These are phyloP conservation scores for Diplodia mutila DNA, from an alignment of 2,329 filamentous ascomycete genomes.

Conservation along the genomic window DNA sequence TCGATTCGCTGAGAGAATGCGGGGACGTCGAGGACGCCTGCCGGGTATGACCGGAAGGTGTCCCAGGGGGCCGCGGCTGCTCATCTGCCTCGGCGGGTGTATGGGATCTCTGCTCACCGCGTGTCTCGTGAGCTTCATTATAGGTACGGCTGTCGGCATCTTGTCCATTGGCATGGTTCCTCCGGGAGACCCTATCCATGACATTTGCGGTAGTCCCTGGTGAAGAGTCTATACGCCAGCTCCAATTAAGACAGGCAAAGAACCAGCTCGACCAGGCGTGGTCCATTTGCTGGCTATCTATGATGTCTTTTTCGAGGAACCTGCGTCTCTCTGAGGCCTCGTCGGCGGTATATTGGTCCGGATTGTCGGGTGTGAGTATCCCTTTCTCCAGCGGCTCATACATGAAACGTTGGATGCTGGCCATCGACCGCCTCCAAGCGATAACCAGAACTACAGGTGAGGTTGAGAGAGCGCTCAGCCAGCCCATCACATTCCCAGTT, in stretches of 20 bases:
- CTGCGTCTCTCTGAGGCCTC: constrained; percentile 38
- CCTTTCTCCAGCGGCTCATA: constrained; percentile 24
- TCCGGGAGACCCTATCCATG: constrained; percentile 2
- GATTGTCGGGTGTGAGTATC: constrained; percentile 23
- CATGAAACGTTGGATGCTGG: constrained; percentile 23
- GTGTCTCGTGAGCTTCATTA: not conserved
- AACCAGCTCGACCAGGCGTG: constrained; percentile 33
- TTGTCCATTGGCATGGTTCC: not conserved
- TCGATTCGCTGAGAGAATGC: constrained; percentile 34
- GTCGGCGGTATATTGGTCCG: constrained; percentile 29
- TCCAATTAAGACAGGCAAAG: constrained; percentile 36
- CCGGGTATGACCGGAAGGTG: constrained; percentile 1
- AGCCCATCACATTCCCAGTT: constrained; percentile 36
- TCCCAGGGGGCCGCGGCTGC: constrained; percentile 26
- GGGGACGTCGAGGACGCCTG: constrained; percentile 26
- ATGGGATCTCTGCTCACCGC: constrained; percentile 27
- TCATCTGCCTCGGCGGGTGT: not conserved
- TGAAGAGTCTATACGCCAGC: constrained; percentile 15
- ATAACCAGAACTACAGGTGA: constrained; percentile 15
- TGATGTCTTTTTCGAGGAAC: constrained; percentile 28
- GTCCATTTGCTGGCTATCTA: constrained; percentile 31
- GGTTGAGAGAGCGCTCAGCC: not conserved
- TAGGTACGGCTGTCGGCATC: not conserved
- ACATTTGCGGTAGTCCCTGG: not conserved
- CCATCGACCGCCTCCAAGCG: constrained; percentile 21